Base-by-base conservation (phyloP, 1,139 yeast species). In the Pichia sp. region DNA sequence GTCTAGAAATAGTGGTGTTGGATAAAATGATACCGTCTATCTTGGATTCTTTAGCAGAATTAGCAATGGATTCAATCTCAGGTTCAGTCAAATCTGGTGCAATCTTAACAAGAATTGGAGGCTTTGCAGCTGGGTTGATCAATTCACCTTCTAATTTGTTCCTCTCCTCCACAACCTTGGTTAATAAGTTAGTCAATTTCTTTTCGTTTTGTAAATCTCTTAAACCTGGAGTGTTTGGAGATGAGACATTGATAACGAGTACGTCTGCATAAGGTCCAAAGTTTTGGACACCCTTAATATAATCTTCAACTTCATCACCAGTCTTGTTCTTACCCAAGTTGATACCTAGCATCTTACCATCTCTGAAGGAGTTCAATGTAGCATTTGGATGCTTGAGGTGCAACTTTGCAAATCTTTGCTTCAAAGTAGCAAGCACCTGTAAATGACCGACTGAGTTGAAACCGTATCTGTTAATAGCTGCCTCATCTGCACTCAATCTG, bases 221-320 rank as follows among this genome's bases (percentile, higher is more conserved):
- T 47, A 88, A 69, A 2, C 97, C 97, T 2, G 97, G 96, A 1
- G 97, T 91, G 56, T 88, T 88, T 42, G 98, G 98, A 33, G 94
- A 83, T 1, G 96, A 86, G n/a, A 88, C 96, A 52, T 88, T 88
- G 46, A 88, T 72, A 27, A 88, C 91, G 41, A 88, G 64, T 6
- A 85, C 88, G 61, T 91, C 97, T 5, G 97, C 96, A 51, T 71
- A 77, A 12, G 79, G 75, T 9, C 94, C 94, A 49, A 88, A 74
- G 38, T 80, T 67, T 42, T 74, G 73, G 27, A 91, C 94, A 41
- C 98, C 98, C 46, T 72, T 69, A 35, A 83, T 74, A 53, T 86
- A 88, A 58, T 91, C 98, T 42, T 75, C 67, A 36, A 86, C 74
- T 56, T 87, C 96, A 53, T 88, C 96, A 37, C 96, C 96, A 27